Percentiles rank a stretch among this genome's conserved stretches.
These are phyloP conservation scores for Dryadomyces quercus-mongolicae DNA, from an alignment of 2,329 filamentous ascomycete genomes.

Conservation along the genomic window DNA sequence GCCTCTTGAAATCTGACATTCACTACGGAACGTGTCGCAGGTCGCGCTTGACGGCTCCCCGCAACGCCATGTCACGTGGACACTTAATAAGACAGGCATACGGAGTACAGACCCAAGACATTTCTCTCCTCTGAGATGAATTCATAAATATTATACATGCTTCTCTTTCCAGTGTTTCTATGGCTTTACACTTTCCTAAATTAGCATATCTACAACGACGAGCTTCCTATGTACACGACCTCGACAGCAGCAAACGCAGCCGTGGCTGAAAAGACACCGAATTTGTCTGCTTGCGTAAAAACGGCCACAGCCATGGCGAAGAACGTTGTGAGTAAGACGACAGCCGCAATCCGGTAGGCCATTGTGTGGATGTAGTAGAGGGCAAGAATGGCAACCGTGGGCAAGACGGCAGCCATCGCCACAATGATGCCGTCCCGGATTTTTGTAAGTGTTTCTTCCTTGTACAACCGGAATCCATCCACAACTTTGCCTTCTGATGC, in stretches of 20 bases:
- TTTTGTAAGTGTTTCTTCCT: not conserved
- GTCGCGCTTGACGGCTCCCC: not conserved
- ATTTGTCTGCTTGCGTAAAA: not conserved
- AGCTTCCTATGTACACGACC: not conserved
- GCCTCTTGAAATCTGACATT: too few relatives aligned
- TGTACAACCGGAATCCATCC: not conserved
- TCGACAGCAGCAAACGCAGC: not conserved
- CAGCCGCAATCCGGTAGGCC: not conserved
- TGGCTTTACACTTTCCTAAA: too few relatives aligned
- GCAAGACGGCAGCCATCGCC: not conserved
- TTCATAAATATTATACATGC: too few relatives aligned
- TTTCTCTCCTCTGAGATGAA: too few relatives aligned
- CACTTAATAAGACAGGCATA: not conserved
- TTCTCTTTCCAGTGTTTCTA: too few relatives aligned
- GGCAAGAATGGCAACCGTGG: not conserved
- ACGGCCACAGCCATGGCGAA: not conserved
- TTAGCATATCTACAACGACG: not conserved
- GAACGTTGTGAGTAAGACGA: not conserved
- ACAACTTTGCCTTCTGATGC: not conserved
- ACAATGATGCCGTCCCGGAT: not conserved
- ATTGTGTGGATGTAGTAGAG: not conserved
- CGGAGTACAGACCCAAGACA: too few relatives aligned
- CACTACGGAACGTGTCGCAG: not conserved
- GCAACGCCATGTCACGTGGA: slow-evolving; percentile 9
- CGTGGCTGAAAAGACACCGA: not conserved